Evolutionary conservation across 163 green algal species (phyloP), one percentile per base, ranked within the genome.

Genomic region (Chloroidium sp.): DNA sequence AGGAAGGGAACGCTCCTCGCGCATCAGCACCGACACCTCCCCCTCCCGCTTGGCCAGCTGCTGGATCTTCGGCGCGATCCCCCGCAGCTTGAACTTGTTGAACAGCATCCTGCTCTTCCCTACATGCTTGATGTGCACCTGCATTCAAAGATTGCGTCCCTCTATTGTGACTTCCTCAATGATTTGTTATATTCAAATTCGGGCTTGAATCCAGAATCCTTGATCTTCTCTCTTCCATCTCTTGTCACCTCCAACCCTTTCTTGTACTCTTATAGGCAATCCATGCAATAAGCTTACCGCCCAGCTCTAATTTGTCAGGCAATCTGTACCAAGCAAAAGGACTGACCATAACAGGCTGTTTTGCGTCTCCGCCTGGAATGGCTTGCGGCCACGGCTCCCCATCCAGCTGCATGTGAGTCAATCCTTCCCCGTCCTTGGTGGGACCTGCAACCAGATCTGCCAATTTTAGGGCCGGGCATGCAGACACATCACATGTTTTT

Each of bases 361-460:
- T 60, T 0, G 3, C n/a, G 64, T 80, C 78, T 6, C 61, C 76
- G 64, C 58, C 72, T 1, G 89, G 89, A n/a, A 93, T 82, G 10
- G 62, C 67, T 82, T 93, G 89, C 74, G 62, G 58, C 89, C 89
- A 93, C 10, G 89, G 89, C 85, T 93, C 89, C 0, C 89, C 89
- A 78, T 93, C 89, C 77, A 93, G 62, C 80, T 93, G 89, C 87
- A 92, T 92, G 83, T 89, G 75, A 2, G 82, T 82, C 64, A 80
- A 4, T 1, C 76, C 80, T 2, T 78, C 36, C 4, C 84, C 62
- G 4, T 62, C 77, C 58, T 57, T 60, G 13, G 74, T 77, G 4
- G 74, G 74, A 8, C 74, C 74, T 77, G 74, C 14, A 59, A 10
- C 10, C 10, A 36, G 36, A 36, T 36, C 36, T 36, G 36, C 36